phyloP scores from a whole-genome alignment of 2,329 filamentous ascomycete genomes.

The Trichoderma semiorbis region DNA sequence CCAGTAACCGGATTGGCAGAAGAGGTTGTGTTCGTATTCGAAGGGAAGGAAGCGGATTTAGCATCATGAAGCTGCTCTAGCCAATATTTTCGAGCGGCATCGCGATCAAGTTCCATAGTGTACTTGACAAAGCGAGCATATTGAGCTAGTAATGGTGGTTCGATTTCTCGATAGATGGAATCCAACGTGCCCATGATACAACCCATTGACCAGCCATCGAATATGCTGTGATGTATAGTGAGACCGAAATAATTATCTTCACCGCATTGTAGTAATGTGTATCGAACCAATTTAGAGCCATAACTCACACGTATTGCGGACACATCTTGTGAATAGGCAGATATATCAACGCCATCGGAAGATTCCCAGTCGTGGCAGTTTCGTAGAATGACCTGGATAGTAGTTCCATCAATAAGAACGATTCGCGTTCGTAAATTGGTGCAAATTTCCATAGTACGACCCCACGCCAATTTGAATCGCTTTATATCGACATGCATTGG shows the following conservation, averaged over 20 bases:
- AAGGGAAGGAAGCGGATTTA: background rate
- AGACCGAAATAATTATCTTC: background rate
- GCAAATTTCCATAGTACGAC: background rate
- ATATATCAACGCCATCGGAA: background rate
- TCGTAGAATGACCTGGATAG: background rate
- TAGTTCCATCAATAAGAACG: background rate
- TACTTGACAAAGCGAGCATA: slow-evolving; percentile 9
- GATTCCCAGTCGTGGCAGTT: background rate
- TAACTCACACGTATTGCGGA: background rate
- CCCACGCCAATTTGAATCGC: slow-evolving; percentile 25
- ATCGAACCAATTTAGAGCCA: background rate
- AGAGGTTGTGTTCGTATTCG: background rate
- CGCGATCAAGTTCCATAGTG: background rate
- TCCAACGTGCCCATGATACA: background rate
- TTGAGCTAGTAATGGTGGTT: background rate
- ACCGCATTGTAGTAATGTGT: background rate
- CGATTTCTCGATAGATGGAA: slow-evolving; percentile 14
- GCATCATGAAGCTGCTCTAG: background rate
- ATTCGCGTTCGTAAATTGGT: slow-evolving; percentile 14
- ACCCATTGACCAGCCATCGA: slow-evolving; percentile 14
- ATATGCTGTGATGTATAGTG: slow-evolving; percentile 7
- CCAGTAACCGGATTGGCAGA: background rate
- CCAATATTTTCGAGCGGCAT: background rate
- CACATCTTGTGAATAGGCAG: background rate
- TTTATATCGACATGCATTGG: background rate